Base-by-base conservation (phyloP, 345 rosid species). In the Camelina hispida region DNA sequence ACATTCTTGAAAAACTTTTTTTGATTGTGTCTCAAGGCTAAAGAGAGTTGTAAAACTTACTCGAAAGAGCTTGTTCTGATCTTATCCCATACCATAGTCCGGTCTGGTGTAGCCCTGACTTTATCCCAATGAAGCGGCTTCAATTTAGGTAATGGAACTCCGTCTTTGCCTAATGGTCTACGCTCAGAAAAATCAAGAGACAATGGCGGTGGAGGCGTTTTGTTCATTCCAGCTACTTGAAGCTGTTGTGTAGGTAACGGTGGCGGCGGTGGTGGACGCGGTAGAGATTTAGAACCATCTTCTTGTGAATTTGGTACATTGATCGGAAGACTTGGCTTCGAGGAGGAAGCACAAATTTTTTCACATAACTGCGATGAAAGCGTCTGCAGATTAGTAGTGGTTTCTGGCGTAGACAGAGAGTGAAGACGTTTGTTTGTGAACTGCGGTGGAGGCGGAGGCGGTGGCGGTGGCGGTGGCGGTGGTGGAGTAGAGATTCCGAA, bases 111-210 rank as follows among this genome's bases (percentile, higher is more conserved):
- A 53, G 98, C 98, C 79, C 97, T 93, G n/a, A 95, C 99, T 85
- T 92, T 95, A 89, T 95, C 98, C 99, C 99, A 95, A 4, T 95
- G 99, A 68, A 95, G 98, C 4, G 99, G 99, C 85, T 95, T 95
- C 78, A 95, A 54, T 80, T 95, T 95, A 56, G 99, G 87, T 40
- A 95, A 69, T 54, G 93, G 88, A 32, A 78, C 62, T 83, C 98
- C 96, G 55, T 89, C 91, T 84, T 89, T 93, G 5, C 96, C 91
- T 52, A 75, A 4, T 6, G 90, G 81, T 15, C 81, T 62, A 59
- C 71, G 71, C 11, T 65, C 84, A 63, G 87, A 75, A 67, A 83
- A 69, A n/a, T 68, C 84, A 37, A 88, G 78, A 62, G 94, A 88
- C 9, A 91, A 83, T 7, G 97, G 92, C 43, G 96, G 99, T 4